A percentile compares a stretch with the other conserved stretches of the same genome.
Evolutionary conservation across 2,329 filamentous ascomycete species (phyloP).

Genomic region (Sporothrix inflata): DNA sequence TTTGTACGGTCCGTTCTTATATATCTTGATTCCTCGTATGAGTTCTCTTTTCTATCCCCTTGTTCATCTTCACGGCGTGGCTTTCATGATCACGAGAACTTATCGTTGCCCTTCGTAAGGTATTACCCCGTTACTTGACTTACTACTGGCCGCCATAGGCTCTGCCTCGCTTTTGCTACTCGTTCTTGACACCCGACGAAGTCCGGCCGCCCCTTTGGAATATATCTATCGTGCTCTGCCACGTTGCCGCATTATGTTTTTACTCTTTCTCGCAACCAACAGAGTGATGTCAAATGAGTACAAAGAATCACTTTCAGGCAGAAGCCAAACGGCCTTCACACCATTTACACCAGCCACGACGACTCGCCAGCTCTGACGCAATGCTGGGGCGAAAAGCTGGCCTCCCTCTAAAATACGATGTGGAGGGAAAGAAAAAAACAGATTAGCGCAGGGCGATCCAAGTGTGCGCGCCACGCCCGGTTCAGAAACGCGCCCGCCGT

Average conservation of each 20-base stretch:
- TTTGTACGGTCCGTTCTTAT: too few relatives aligned
- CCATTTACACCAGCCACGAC: neutral
- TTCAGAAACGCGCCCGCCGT: constrained; percentile 9
- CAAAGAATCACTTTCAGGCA: neutral
- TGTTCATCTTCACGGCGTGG: neutral
- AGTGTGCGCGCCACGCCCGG: constrained; percentile 1
- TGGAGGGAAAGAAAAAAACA: neutral
- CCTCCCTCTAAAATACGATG: constrained; percentile 4
- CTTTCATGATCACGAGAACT: too few relatives aligned
- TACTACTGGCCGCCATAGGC: neutral
- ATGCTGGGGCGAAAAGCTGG: constrained; percentile 12
- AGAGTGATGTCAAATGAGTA: neutral
- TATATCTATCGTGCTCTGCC: neutral
- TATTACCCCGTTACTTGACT: too few relatives aligned
- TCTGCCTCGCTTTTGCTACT: neutral
- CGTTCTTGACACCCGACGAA: neutral
- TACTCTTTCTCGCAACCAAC: neutral
- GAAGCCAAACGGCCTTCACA: neutral
- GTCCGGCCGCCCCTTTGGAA: neutral
- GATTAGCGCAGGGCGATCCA: constrained; percentile 9
- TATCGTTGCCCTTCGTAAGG: too few relatives aligned
- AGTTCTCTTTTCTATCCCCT: too few relatives aligned
- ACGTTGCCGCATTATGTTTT: too few relatives aligned
- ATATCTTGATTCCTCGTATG: too few relatives aligned
- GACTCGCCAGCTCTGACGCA: constrained; percentile 27